phyloP scores from a whole-genome alignment of 73 alveolate genomes.

The Paramecium sonneborni region DNA sequence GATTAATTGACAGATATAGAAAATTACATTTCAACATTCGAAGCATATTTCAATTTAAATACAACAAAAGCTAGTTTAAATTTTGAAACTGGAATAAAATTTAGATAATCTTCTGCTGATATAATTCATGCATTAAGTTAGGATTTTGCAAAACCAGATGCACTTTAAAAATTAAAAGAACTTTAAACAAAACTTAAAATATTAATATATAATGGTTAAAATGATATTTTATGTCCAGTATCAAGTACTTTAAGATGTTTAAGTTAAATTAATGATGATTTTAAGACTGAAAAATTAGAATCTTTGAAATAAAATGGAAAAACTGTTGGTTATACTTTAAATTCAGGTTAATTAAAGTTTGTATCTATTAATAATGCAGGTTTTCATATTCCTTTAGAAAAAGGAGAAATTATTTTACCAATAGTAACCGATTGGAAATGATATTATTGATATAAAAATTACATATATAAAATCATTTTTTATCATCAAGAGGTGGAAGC shows the following conservation, averaged over 20 bases:
- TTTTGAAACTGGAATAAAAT: not conserved
- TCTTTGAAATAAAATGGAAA: not conserved
- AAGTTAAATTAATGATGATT: not conserved
- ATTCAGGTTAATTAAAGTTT: not conserved
- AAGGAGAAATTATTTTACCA: not conserved
- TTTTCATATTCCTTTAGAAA: slow-evolving; percentile 46
- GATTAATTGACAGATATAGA: slow-evolving; percentile 7
- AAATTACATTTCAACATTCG: not conserved
- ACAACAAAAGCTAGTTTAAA: not conserved
- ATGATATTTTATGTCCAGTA: slow-evolving; percentile 39
- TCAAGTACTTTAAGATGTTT: slow-evolving; percentile 41
- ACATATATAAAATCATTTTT: not conserved
- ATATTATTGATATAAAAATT: not conserved
- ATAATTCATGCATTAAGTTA: not conserved
- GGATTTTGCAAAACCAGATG: slow-evolving; percentile 50
- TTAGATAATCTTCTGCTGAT: not conserved
- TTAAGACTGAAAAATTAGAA: not conserved
- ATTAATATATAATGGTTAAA: slow-evolving; percentile 57
- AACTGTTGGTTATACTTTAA: not conserved
- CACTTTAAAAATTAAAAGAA: not conserved
- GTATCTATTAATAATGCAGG: slow-evolving; percentile 54
- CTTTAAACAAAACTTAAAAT: not conserved
- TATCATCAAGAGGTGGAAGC: slow-evolving; percentile 17
- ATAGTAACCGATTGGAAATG: not conserved
- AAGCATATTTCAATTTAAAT: not conserved